Evolutionary conservation across 2,329 filamentous ascomycete genomes (phyloP).

Genomic region (Nigrospora oryzae): DNA sequence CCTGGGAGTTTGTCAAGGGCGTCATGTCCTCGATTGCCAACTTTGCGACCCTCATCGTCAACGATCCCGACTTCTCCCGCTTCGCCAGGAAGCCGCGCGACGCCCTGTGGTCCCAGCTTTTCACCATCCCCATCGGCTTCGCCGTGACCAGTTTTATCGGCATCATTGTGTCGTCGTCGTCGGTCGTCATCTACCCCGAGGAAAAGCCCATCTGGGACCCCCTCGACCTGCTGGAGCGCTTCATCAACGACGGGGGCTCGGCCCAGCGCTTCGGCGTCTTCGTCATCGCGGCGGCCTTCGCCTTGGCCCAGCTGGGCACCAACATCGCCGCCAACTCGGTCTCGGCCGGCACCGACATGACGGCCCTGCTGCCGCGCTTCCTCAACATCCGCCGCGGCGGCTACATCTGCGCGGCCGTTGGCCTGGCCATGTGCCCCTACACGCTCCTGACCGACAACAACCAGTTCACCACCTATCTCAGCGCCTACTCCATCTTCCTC

Average conservation of each 20-base stretch:
- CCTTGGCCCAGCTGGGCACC: conserved; percentile 74
- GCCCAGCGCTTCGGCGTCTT: conserved; percentile 69
- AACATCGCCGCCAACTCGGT: conserved; percentile 85
- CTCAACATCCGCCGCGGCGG: conserved; percentile 81
- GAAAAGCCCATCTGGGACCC: conserved; percentile 65
- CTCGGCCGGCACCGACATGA: conserved; percentile 76
- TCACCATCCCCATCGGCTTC: conserved; percentile 65
- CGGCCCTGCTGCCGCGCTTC: conserved; percentile 69
- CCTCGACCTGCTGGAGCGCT: conserved; percentile 55
- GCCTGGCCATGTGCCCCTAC: conserved; percentile 81
- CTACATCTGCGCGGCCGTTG: conserved; percentile 74
- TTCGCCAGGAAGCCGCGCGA: conserved; percentile 71
- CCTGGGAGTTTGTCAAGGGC: conserved; percentile 71
- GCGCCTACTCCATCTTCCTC: conserved; percentile 89
- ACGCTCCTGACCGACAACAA: conserved; percentile 67
- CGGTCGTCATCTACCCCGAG: conserved; percentile 55
- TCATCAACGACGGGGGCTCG: conserved; percentile 60
- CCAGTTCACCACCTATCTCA: conserved; percentile 86
- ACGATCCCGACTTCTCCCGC: conserved; percentile 78
- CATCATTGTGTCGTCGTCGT: conserved; percentile 69
- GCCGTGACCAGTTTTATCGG: conserved; percentile 78
- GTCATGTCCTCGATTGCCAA: conserved; percentile 88
- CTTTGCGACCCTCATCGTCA: conserved; percentile 78
- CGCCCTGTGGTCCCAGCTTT: conserved; percentile 71
- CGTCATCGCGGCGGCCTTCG: conserved; percentile 60